Percentiles rank a stretch among this genome's conserved stretches.
phyloP scores from a whole-genome alignment of 495 filamentous ascomycete genomes.

The Ramalina peruviana region DNA sequence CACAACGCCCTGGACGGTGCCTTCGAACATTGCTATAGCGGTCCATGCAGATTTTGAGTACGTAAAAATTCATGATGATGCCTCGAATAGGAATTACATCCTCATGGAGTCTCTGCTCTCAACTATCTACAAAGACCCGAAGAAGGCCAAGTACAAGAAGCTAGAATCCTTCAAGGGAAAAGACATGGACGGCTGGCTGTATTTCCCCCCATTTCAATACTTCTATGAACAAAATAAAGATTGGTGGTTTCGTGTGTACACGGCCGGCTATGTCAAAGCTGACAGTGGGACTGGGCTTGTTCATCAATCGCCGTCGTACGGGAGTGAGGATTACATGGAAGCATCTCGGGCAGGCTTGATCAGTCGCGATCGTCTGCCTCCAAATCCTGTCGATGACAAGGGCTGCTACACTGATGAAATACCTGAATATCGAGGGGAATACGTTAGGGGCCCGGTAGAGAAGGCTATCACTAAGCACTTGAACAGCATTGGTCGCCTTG shows the following conservation, averaged over 20 bases:
- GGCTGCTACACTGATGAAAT: conserved; percentile 74
- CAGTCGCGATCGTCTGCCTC: conserved; percentile 58
- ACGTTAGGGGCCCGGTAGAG: conserved; percentile 81
- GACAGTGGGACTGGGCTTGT: conserved; percentile 93
- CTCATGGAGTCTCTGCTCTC: conserved; percentile 72
- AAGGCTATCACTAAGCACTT: conserved; percentile 89
- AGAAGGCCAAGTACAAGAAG: conserved; percentile 93
- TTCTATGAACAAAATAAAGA: conserved; percentile 92
- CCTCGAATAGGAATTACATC: conserved; percentile 71
- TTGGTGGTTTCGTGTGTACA: conserved; percentile 68
- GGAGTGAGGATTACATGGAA: conserved; percentile 91
- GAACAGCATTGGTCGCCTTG: conserved; percentile 62
- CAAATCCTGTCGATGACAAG: conserved; percentile 76
- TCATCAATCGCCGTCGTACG: conserved; percentile 88
- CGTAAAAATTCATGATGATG: conserved; percentile 76
- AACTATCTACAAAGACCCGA: conserved; percentile 88
- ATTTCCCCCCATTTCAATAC: conserved; percentile 84
- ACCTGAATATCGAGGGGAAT: conserved; percentile 69
- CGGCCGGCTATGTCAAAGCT: conserved; percentile 77
- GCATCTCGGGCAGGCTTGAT: conserved; percentile 69
- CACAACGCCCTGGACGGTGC: conserved; percentile 92
- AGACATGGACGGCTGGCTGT: conserved; percentile 84
- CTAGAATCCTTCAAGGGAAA: conserved; percentile 69
- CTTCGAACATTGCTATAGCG: conserved; percentile 69
- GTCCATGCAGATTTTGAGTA: conserved; percentile 88